Percentiles rank a stretch among this genome's conserved stretches.
Evolutionary conservation across 805 yeast genomes (phyloP).

Genomic region (Komagataella phaffii): DNA sequence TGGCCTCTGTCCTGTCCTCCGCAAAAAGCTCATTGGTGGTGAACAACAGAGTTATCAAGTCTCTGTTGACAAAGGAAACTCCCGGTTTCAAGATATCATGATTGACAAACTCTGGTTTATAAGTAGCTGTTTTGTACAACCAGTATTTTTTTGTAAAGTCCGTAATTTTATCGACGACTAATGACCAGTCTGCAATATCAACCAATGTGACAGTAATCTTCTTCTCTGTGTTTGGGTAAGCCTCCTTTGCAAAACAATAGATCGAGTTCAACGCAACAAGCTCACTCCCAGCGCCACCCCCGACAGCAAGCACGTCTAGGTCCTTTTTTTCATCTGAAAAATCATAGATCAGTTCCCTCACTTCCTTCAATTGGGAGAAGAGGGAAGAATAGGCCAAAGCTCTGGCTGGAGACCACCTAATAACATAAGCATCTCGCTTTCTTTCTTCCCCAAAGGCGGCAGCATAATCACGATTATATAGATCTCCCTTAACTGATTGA

Average conservation of each 20-base stretch:
- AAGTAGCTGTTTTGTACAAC: constrained; percentile 5
- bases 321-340: constrained; percentile 5
- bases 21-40: constrained; percentile 81
- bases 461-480: constrained; percentile 58
- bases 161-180: constrained; percentile 22
- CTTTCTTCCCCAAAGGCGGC: constrained; percentile 52
- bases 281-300: constrained; percentile 90
- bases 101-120: constrained; percentile 19
- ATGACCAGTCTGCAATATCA: constrained; percentile 73
- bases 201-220: constrained; percentile 30
- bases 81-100: constrained; percentile 22
- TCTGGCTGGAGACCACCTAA: constrained; percentile 80
- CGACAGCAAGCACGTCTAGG: constrained; percentile 45
- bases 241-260: constrained; percentile 14
- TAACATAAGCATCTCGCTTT: constrained; percentile 64
- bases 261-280: constrained; percentile 50
- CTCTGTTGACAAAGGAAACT: constrained; percentile 14
- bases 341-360: constrained; percentile 4
- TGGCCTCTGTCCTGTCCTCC: constrained; percentile 48
- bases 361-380: constrained; percentile 26
- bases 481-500: constrained; percentile 56
- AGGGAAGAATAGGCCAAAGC: constrained; percentile 63
- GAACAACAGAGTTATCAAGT: constrained; percentile 61
- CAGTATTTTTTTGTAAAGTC: constrained; percentile 1
- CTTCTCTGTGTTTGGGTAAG: neutral